Evolutionary conservation across 2,329 filamentous ascomycete genomes (phyloP).

Genomic region (Botrytis fragariae): DNA sequence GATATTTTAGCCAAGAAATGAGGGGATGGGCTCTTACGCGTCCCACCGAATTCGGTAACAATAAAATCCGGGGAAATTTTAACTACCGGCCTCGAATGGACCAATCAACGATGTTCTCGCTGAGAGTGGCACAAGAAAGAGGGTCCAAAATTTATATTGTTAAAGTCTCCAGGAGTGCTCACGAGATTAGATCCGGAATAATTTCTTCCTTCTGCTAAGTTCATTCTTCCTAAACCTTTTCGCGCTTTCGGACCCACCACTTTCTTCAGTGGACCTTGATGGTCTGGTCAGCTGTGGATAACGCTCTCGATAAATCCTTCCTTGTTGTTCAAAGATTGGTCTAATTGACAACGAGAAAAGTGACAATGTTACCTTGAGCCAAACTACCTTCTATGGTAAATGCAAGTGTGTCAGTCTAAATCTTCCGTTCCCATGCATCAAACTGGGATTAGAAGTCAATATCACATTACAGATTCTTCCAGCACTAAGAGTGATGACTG

Average conservation of each 20-base stretch:
- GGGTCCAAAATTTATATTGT: neutral
- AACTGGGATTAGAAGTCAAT: neutral
- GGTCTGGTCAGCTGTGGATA: neutral
- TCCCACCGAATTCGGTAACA: neutral
- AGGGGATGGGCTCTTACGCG: neutral
- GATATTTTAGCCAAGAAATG: neutral
- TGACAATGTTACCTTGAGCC: neutral
- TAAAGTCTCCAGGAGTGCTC: neutral
- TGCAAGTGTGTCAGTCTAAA: neutral
- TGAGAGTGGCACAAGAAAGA: neutral
- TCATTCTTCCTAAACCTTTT: neutral
- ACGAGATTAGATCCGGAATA: slow-evolving; percentile 1
- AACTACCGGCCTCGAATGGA: neutral
- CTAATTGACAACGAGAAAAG: neutral
- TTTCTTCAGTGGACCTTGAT: neutral
- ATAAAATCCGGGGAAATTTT: slow-evolving; percentile 11
- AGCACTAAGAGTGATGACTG: slow-evolving; percentile 4
- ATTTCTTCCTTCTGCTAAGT: neutral
- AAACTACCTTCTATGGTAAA: neutral
- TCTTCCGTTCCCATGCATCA: neutral
- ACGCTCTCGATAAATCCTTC: neutral
- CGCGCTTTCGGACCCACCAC: neutral
- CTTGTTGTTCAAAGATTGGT: neutral
- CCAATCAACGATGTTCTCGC: neutral
- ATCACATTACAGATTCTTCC: slow-evolving; percentile 3